These are phyloP conservation scores for Didymella exigua DNA, from an alignment of 2,329 filamentous ascomycete genomes.

Conservation along the genomic window DNA sequence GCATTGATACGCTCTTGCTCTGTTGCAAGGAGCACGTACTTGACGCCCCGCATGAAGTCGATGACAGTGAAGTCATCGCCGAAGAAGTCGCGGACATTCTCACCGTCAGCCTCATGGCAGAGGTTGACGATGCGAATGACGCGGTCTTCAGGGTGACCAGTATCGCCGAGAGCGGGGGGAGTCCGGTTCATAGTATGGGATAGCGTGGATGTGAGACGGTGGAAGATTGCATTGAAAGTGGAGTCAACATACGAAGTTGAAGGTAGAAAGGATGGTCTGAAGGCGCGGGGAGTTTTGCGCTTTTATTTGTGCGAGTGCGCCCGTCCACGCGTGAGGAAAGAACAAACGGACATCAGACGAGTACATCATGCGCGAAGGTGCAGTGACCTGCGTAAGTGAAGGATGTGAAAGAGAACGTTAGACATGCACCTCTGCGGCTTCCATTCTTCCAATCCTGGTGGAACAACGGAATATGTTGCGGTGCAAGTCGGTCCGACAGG, in stretches of 20 bases:
- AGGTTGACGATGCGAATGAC: constrained; percentile 4
- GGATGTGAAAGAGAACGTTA: not conserved
- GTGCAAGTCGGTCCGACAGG: too few relatives aligned
- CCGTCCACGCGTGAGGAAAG: not conserved
- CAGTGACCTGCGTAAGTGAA: not conserved
- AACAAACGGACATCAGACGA: not conserved
- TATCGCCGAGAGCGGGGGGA: not conserved
- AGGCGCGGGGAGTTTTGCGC: not conserved
- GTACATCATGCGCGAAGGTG: not conserved
- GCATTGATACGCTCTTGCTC: constrained; percentile 1
- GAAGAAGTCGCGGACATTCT: not conserved
- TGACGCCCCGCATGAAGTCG: not conserved
- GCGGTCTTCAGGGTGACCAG: not conserved
- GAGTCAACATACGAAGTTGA: not conserved
- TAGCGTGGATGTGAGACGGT: not conserved
- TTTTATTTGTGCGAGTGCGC: not conserved
- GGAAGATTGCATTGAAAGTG: not conserved
- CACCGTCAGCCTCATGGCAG: not conserved
- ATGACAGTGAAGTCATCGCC: not conserved
- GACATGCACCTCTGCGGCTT: not conserved
- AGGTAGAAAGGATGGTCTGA: not conserved
- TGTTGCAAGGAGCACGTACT: not conserved
- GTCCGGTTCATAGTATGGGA: not conserved
- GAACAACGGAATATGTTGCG: too few relatives aligned
- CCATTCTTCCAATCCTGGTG: too few relatives aligned